Evolutionary conservation across 106 monocot genomes (phyloP).

Genomic region (Xerophyta viscosa): DNA sequence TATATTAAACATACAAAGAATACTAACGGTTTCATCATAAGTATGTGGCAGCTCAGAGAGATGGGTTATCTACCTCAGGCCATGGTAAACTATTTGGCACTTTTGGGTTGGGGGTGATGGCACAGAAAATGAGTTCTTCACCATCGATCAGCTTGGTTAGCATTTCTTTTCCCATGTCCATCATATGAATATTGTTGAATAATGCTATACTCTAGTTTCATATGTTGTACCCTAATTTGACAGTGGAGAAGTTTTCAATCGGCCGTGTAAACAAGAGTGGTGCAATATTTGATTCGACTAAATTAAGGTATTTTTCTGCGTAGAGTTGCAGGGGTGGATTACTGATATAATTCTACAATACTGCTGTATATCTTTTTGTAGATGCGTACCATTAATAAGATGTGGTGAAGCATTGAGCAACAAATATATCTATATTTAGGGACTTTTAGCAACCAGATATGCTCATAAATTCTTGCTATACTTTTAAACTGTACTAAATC

Average conservation of each 20-base stretch:
- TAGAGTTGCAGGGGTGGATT: not conserved
- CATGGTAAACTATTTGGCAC: constrained; percentile 91
- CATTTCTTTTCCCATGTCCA: constrained; percentile 4
- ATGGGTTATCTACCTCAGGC: constrained; percentile 98
- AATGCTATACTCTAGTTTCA: not conserved
- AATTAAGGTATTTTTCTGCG: constrained; percentile 54
- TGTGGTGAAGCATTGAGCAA: not conserved
- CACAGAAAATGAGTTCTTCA: constrained; percentile 97
- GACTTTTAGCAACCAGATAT: no score
- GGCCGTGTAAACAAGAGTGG: constrained; percentile 95
- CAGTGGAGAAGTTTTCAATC: constrained; percentile 89
- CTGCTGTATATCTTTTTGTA: no score
- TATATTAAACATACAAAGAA: no score
- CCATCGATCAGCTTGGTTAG: constrained; percentile 82
- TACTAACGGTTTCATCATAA: no score
- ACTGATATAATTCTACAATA: no score
- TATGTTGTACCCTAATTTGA: constrained; percentile 12
- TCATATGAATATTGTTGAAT: not conserved
- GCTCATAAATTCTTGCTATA: no score
- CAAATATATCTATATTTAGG: no score
- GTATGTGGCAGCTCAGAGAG: constrained; percentile 60
- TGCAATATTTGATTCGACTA: constrained; percentile 90
- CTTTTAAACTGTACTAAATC: no score
- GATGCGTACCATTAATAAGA: not conserved
- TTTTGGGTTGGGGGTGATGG: constrained; percentile 99